Evolutionary conservation across 805 yeast genomes (phyloP).

Genomic region (Zygoascus bituminiphila): DNA sequence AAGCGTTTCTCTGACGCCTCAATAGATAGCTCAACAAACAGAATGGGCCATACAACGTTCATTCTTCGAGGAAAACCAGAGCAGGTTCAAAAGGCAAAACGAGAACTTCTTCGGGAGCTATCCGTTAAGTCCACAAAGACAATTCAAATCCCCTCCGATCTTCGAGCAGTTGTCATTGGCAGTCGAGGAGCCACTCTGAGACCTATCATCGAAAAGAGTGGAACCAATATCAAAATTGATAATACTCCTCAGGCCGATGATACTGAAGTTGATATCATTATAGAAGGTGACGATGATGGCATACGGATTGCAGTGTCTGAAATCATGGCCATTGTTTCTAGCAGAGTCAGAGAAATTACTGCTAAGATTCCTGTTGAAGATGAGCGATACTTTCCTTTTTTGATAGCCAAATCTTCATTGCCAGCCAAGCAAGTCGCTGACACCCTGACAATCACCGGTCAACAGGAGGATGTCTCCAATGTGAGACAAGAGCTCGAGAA

Average conservation of each 20-base stretch:
- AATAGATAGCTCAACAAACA: slow-evolving; percentile 76
- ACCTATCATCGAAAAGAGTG: slow-evolving; percentile 63
- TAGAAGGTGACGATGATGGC: slow-evolving; percentile 83
- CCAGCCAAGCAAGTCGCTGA: slow-evolving; percentile 13
- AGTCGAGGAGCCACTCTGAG: slow-evolving; percentile 74
- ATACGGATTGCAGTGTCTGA: slow-evolving; percentile 62
- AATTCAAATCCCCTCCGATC: slow-evolving; percentile 64
- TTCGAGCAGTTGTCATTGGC: slow-evolving; percentile 77
- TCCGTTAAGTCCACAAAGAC: slow-evolving; percentile 60
- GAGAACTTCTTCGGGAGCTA: slow-evolving; percentile 65
- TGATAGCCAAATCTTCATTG: not conserved
- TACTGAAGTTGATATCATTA: slow-evolving; percentile 48
- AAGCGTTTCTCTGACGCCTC: slow-evolving; percentile 54
- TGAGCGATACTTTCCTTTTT: slow-evolving; percentile 22
- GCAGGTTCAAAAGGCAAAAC: slow-evolving; percentile 60
- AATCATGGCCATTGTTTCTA: slow-evolving; percentile 65
- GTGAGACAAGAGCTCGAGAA: slow-evolving; percentile 46
- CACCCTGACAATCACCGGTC: slow-evolving; percentile 56
- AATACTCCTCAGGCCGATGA: slow-evolving; percentile 33
- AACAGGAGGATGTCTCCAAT: slow-evolving; percentile 52
- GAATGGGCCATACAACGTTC: slow-evolving; percentile 70
- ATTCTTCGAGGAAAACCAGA: slow-evolving; percentile 67
- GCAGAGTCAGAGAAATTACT: slow-evolving; percentile 46
- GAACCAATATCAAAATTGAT: slow-evolving; percentile 65
- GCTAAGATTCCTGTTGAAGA: slow-evolving; percentile 20